Percentiles rank a stretch among this genome's conserved stretches.
Conservation (phyloP, 306 rosid species). For the Datisca glomerata region DNA sequence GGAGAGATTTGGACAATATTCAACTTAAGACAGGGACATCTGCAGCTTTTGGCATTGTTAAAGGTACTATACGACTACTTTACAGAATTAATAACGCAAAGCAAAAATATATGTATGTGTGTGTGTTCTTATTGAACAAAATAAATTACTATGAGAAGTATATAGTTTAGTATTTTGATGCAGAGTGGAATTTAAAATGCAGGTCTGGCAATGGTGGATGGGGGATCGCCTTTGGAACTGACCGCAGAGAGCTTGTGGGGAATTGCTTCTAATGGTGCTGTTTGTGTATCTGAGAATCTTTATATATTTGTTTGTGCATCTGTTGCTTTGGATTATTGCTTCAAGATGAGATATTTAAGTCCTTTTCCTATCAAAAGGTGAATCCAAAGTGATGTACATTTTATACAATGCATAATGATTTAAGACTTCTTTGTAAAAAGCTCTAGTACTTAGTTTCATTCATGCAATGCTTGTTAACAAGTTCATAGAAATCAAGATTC, state of each 20-base stretch:
- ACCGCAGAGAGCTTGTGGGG: slow-evolving; percentile 41
- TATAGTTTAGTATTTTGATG: too few relatives aligned
- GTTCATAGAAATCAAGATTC: too few relatives aligned
- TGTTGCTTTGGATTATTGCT: slow-evolving; percentile 64
- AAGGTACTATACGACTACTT: slow-evolving; percentile 61
- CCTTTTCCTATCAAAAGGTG: slow-evolving; percentile 40
- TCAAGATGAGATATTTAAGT: slow-evolving; percentile 50
- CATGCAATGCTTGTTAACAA: too few relatives aligned
- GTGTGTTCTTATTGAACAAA: background rate
- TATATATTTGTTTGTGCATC: slow-evolving; percentile 59
- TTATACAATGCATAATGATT: too few relatives aligned
- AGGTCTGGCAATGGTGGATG: slow-evolving; percentile 65
- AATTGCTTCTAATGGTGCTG: slow-evolving; percentile 50
- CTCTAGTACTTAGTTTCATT: too few relatives aligned
- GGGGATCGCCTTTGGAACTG: slow-evolving; percentile 41
- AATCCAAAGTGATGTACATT: background rate
- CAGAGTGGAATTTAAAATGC: slow-evolving; percentile 22
- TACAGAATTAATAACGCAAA: too few relatives aligned
- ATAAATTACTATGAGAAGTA: too few relatives aligned
- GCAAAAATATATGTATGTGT: too few relatives aligned
- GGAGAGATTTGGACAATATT: slow-evolving; percentile 64
- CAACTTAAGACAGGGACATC: slow-evolving; percentile 78
- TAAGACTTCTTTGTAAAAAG: too few relatives aligned
- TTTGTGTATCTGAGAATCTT: slow-evolving; percentile 47
- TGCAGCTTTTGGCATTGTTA: slow-evolving; percentile 81